Evolutionary conservation across 2,329 filamentous ascomycete genomes (phyloP).

Genomic region (Keithomyces neogunnii): DNA sequence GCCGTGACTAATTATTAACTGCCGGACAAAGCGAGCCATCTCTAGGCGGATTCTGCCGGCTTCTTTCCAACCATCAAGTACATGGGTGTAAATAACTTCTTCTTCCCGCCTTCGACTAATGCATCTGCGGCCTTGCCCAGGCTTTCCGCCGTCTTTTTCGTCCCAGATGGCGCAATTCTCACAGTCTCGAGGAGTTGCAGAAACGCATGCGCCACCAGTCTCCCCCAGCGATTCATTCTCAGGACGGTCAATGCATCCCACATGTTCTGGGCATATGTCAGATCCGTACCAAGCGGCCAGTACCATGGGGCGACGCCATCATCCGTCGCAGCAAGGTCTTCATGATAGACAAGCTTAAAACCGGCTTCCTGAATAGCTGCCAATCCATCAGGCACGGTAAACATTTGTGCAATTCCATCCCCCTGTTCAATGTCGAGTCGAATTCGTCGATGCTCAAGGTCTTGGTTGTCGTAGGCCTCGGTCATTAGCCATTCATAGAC

Average conservation of each 20-base stretch:
- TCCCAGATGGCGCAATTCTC: slow-evolving; percentile 65
- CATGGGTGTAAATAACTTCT: slow-evolving; percentile 92
- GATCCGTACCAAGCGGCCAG: slow-evolving; percentile 69
- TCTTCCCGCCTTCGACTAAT: slow-evolving; percentile 70
- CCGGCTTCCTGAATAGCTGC: slow-evolving; percentile 75
- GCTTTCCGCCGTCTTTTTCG: slow-evolving; percentile 81
- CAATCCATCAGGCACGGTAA: slow-evolving; percentile 69
- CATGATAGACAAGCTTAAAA: slow-evolving; percentile 56
- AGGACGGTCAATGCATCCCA: slow-evolving; percentile 69
- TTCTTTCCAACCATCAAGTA: slow-evolving; percentile 88
- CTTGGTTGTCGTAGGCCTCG: slow-evolving; percentile 80
- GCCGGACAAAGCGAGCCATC: background rate
- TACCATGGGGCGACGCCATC: slow-evolving; percentile 67
- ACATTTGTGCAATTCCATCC: slow-evolving; percentile 93
- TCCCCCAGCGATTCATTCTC: slow-evolving; percentile 76
- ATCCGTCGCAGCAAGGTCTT: slow-evolving; percentile 47
- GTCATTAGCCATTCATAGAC: slow-evolving; percentile 99
- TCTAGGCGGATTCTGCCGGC: slow-evolving; percentile 32
- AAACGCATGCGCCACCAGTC: slow-evolving; percentile 61
- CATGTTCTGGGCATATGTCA: slow-evolving; percentile 66
- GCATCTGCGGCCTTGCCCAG: slow-evolving; percentile 69
- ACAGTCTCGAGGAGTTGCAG: slow-evolving; percentile 64
- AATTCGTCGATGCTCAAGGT: slow-evolving; percentile 74
- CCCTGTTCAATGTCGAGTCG: slow-evolving; percentile 87
- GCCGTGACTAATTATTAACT: too few relatives aligned